Evolutionary conservation across 2,329 filamentous ascomycete species (phyloP), one percentile per base, ranked within the genome.

Genomic region (Fusarium chaquense): DNA sequence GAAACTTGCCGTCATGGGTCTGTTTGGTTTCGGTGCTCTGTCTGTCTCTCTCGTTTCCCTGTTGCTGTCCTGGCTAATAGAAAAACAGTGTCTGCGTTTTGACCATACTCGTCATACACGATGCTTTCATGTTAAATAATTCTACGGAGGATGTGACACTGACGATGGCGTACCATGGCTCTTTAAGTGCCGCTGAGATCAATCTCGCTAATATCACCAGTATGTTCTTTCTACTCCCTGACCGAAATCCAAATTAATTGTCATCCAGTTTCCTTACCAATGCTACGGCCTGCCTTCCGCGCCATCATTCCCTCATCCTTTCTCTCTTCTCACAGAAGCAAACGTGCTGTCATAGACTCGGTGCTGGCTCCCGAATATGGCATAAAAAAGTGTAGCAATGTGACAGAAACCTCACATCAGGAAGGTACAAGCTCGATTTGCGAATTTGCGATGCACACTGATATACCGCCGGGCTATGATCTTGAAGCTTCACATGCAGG

Each of bases 1-100:
- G 28, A 78, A 77, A 43, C 47, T 76, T 33, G 76, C 71, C 15
- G 72, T 77, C 0, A 68, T 70, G n/a, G 67, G 65, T 1, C 54
- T 78, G 0, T 78, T 78, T 47, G 67, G 72, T 38, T 76, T 76
- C 38, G 77, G 77, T 9, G 49, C 67, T 36, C 46, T 78, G 76
- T 78, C 58, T 40, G 76, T 50, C 8, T 2, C 8, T 18, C 38
- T 5, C 7, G 1, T 1, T 30, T 6, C 11, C 4, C 2, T 2
- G 1, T 11, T 8, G 28, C 5, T 28, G 3, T 6, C 1, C 6
- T 26, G 5, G 15, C 62, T 67, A 44, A 66, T 15, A 0, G 1
- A 3, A 15, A 16, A 13, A 33, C 3, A 69, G 67, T 11, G 66
- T 67, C 5, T 76, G 75, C 18, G 52, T 76, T 3, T 70, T 73